These are phyloP conservation scores for Calocybe gangraenosa DNA, from an alignment of 768 basidiomycete species.

Conservation along the genomic window DNA sequence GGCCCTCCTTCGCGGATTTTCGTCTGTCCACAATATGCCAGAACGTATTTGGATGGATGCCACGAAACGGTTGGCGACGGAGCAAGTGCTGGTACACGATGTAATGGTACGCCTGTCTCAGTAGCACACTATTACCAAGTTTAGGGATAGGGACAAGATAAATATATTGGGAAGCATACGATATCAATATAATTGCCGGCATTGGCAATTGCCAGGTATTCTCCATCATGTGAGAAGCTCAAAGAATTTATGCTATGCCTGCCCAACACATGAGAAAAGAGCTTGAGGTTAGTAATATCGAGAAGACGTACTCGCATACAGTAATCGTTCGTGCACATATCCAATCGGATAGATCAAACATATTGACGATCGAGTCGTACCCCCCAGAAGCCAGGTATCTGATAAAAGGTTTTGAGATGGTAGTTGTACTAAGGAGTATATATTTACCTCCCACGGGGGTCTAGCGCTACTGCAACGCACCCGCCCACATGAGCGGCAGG, in stretches of 20 bases:
- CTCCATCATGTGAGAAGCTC: conserved; percentile 81
- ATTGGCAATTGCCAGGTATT: conserved; percentile 76
- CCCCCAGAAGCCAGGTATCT: conserved; percentile 81
- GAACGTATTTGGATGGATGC: conserved; percentile 80
- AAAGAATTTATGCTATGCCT: conserved; percentile 70
- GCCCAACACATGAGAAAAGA: conserved; percentile 7
- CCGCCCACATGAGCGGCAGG: conserved; percentile 77
- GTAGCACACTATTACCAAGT: conserved; percentile 56
- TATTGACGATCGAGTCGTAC: conserved; percentile 76
- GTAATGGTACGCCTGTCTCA: conserved; percentile 69
- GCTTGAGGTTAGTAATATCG: background rate
- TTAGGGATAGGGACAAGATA: conserved; percentile 1
- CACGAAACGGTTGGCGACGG: conserved; percentile 74
- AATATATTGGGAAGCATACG: conserved; percentile 37
- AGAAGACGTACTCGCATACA: conserved; percentile 66
- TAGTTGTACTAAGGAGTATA: background rate
- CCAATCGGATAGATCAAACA: conserved; percentile 80
- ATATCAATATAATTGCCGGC: conserved; percentile 74
- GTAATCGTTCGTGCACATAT: conserved; percentile 74
- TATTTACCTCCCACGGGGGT: conserved; percentile 69
- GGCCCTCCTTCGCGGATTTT: conserved; percentile 62
- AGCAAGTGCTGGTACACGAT: conserved; percentile 70
- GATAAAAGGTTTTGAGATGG: conserved; percentile 2
- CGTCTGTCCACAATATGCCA: conserved; percentile 80
- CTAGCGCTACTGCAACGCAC: conserved; percentile 70